A percentile compares a stretch with the other conserved stretches of the same genome.
Conservation (phyloP, 805 yeast genomes). For the Zygotorulaspora sp. region DNA sequence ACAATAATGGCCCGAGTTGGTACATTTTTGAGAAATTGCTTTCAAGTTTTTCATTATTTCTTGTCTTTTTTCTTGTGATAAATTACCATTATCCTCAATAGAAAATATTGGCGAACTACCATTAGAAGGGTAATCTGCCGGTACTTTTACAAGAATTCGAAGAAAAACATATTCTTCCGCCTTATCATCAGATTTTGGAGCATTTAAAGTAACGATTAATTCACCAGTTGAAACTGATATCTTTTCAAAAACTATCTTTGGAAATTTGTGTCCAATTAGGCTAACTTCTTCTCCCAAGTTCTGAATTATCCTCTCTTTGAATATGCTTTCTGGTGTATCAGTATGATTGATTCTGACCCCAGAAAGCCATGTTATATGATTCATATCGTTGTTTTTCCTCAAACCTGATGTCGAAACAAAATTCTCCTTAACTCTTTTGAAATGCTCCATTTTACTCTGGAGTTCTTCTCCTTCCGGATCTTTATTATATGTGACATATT, state of each 20-base stretch:
- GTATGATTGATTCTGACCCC: constrained; percentile 65
- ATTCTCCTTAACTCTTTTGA: constrained; percentile 37
- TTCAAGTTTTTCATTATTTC: constrained; percentile 50
- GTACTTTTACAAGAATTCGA: constrained; percentile 66
- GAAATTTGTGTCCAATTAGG: constrained; percentile 80
- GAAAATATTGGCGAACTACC: constrained; percentile 49
- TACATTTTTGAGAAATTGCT: constrained; percentile 52
- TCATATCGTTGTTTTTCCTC: constrained; percentile 39
- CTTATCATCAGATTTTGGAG: constrained; percentile 57
- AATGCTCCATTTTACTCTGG: constrained; percentile 12
- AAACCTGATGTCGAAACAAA: constrained; percentile 40
- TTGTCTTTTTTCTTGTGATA: constrained; percentile 45
- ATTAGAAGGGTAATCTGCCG: constrained; percentile 63
- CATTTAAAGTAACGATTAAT: constrained; percentile 69
- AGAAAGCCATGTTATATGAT: constrained; percentile 86
- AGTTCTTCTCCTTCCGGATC: constrained; percentile 42
- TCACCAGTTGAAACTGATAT: constrained; percentile 85
- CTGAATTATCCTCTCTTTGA: constrained; percentile 41
- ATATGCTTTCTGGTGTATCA: constrained; percentile 36
- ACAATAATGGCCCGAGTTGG: constrained; percentile 59
- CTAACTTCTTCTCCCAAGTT: constrained; percentile 91
- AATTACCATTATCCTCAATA: constrained; percentile 76
- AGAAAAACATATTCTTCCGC: constrained; percentile 52
- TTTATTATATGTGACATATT: constrained; percentile 45
- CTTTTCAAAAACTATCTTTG: constrained; percentile 78